These are phyloP conservation scores for Lindgomyces ingoldianus DNA, from an alignment of 495 filamentous ascomycete genomes.

Conservation along the genomic window DNA sequence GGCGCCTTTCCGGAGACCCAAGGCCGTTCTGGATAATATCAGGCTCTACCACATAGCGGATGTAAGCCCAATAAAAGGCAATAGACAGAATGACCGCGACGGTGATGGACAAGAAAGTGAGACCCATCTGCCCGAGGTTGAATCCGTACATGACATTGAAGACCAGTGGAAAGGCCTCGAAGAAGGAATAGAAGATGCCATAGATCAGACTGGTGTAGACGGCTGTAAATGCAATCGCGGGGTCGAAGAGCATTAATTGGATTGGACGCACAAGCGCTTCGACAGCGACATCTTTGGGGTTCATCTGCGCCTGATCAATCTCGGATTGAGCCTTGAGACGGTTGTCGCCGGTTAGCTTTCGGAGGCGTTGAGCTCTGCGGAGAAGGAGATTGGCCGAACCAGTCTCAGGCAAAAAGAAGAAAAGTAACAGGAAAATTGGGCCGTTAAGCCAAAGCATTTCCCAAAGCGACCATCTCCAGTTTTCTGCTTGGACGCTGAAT, in stretches of 20 bases:
- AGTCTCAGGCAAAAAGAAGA: slow-evolving; percentile 60
- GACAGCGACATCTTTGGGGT: slow-evolving; percentile 49
- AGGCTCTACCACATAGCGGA: slow-evolving; percentile 55
- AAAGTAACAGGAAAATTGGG: slow-evolving; percentile 52
- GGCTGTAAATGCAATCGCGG: slow-evolving; percentile 63
- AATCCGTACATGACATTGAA: slow-evolving; percentile 65
- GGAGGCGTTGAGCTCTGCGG: slow-evolving; percentile 57
- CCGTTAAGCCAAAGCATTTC: slow-evolving; percentile 54
- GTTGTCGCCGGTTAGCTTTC: slow-evolving; percentile 44
- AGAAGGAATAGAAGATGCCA: slow-evolving; percentile 70
- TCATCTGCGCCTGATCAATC: slow-evolving; percentile 51
- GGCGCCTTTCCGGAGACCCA: slow-evolving; percentile 53
- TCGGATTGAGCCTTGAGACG: slow-evolving; percentile 42
- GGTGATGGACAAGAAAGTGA: slow-evolving; percentile 65
- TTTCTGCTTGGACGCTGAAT: slow-evolving; percentile 60
- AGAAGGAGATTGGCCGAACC: slow-evolving; percentile 56
- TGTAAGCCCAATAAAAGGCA: slow-evolving; percentile 54
- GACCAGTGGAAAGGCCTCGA: slow-evolving; percentile 74
- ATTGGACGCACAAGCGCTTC: slow-evolving; percentile 64
- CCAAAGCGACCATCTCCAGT: slow-evolving; percentile 49
- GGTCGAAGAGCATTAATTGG: slow-evolving; percentile 64
- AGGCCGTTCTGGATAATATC: slow-evolving; percentile 51
- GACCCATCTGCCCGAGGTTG: slow-evolving; percentile 60
- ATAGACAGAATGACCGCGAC: slow-evolving; percentile 59
- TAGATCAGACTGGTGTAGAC: slow-evolving; percentile 65